Conservation (phyloP, 257 asterid species). For the Thymus mandschuricus region DNA sequence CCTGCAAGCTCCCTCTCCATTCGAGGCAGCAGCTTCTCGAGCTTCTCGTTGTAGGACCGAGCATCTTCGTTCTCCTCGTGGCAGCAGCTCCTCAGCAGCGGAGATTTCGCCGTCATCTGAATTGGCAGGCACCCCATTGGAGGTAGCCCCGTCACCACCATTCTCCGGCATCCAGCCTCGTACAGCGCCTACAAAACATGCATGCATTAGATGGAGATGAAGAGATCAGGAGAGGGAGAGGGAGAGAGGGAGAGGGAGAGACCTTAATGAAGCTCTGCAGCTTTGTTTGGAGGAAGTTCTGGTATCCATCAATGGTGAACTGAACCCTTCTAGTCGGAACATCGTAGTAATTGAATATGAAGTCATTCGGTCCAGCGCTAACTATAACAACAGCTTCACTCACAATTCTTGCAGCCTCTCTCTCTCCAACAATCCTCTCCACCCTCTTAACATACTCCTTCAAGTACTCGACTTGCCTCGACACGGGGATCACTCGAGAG, state of each 20-base stretch:
- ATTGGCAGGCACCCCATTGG: constrained; percentile 80
- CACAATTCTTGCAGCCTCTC: constrained; percentile 42
- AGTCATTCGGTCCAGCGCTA: constrained; percentile 74
- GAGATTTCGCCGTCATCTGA: constrained; percentile 51
- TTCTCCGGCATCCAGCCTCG: constrained; percentile 59
- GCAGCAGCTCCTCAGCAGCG: constrained; percentile 45
- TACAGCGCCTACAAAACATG: constrained; percentile 46
- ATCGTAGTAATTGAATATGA: constrained; percentile 57
- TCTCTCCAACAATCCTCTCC: constrained; percentile 43
- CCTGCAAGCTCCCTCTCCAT: constrained; percentile 47
- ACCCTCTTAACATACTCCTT: constrained; percentile 45
- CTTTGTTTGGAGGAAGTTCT: constrained; percentile 51
- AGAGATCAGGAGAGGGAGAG: neutral
- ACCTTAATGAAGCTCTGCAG: constrained; percentile 63
- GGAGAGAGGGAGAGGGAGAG: too few relatives aligned
- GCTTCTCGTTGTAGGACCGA: constrained; percentile 50
- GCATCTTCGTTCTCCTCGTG: constrained; percentile 54
- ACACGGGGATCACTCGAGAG: constrained; percentile 53
- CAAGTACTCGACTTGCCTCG: constrained; percentile 47
- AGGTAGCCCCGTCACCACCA: constrained; percentile 66
- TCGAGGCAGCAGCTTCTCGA: constrained; percentile 44
- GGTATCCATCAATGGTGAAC: constrained; percentile 49
- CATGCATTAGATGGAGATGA: neutral
- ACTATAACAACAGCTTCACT: constrained; percentile 53
- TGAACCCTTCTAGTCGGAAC: constrained; percentile 52